phyloP scores from a whole-genome alignment of 2,329 filamentous ascomycete species.

The Dothideomycetidae sp. region DNA sequence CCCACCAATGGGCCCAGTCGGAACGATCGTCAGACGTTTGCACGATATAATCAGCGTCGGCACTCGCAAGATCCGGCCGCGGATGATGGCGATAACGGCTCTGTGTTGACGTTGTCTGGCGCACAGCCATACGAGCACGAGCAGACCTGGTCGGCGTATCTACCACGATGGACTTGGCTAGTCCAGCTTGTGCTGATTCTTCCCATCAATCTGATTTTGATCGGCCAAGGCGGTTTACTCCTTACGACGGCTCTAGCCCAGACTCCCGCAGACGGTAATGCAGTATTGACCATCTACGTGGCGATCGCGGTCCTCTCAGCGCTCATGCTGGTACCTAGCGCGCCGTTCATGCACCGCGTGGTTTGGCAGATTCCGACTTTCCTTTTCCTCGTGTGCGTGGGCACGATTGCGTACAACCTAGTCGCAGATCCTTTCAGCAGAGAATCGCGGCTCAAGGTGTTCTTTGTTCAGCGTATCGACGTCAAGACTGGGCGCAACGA shows the following conservation, averaged over 20 bases:
- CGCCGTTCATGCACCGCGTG: constrained; percentile 76
- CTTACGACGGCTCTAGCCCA: constrained; percentile 60
- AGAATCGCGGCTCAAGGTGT: constrained; percentile 68
- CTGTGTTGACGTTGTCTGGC: constrained; percentile 15
- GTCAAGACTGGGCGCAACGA: constrained; percentile 54
- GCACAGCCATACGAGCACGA: constrained; percentile 48
- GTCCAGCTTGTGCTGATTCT: constrained; percentile 70
- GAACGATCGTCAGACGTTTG: constrained; percentile 12
- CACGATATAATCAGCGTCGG: constrained; percentile 11
- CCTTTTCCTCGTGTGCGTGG: constrained; percentile 56
- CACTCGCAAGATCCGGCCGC: constrained; percentile 12
- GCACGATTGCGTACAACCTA: constrained; percentile 73
- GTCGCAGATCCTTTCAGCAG: constrained; percentile 76
- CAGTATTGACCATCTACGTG: constrained; percentile 57
- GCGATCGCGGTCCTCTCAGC: constrained; percentile 53
- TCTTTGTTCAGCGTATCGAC: constrained; percentile 70
- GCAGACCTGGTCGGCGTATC: constrained; percentile 67
- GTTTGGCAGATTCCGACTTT: constrained; percentile 70
- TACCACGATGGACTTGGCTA: constrained; percentile 79
- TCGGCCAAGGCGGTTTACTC: constrained; percentile 62
- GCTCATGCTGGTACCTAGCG: constrained; percentile 58
- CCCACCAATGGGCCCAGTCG: constrained; percentile 2
- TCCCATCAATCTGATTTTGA: constrained; percentile 61
- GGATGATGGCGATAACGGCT: constrained; percentile 16
- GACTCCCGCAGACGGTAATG: constrained; percentile 71